phyloP scores from a whole-genome alignment of 768 basidiomycete genomes.

The Rubroboletus pulcherrimus region DNA sequence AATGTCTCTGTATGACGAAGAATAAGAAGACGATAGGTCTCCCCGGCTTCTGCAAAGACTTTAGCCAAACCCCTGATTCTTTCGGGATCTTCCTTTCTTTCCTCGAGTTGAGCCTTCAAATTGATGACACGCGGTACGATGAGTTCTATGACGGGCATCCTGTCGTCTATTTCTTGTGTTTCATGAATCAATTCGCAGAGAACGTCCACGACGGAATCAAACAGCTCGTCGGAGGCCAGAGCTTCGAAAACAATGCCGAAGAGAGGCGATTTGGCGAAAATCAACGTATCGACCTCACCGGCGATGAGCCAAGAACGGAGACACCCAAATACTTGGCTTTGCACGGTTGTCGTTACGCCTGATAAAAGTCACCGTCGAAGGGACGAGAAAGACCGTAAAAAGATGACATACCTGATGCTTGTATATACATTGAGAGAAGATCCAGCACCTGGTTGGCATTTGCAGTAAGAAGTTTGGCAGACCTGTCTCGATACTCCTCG shows the following conservation, averaged over 20 bases:
- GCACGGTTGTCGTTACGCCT: conserved; percentile 83
- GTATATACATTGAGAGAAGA: conserved; percentile 82
- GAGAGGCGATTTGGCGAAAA: conserved; percentile 72
- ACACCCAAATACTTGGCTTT: conserved; percentile 79
- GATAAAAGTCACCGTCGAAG: neutral
- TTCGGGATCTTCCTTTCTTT: conserved; percentile 74
- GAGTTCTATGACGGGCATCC: conserved; percentile 81
- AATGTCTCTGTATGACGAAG: conserved; percentile 89
- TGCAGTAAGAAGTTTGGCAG: conserved; percentile 55
- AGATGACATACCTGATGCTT: conserved; percentile 67
- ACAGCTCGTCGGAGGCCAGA: conserved; percentile 78
- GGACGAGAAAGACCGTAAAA: neutral
- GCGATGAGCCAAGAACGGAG: conserved; percentile 84
- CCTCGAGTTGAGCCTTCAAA: conserved; percentile 58
- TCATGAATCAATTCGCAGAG: conserved; percentile 96
- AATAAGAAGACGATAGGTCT: conserved; percentile 87
- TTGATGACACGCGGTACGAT: conserved; percentile 85
- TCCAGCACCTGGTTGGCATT: conserved; percentile 73
- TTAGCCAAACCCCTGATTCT: conserved; percentile 86
- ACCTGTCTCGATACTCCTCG: conserved; percentile 66
- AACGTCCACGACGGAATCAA: conserved; percentile 88
- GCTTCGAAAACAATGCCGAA: conserved; percentile 83
- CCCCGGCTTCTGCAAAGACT: conserved; percentile 95
- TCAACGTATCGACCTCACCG: conserved; percentile 68
- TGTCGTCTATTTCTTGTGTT: conserved; percentile 95